Percentiles rank a stretch among this genome's conserved stretches.
Conservation (phyloP, 768 basidiomycete genomes). For the Sarcodon aspratus region DNA sequence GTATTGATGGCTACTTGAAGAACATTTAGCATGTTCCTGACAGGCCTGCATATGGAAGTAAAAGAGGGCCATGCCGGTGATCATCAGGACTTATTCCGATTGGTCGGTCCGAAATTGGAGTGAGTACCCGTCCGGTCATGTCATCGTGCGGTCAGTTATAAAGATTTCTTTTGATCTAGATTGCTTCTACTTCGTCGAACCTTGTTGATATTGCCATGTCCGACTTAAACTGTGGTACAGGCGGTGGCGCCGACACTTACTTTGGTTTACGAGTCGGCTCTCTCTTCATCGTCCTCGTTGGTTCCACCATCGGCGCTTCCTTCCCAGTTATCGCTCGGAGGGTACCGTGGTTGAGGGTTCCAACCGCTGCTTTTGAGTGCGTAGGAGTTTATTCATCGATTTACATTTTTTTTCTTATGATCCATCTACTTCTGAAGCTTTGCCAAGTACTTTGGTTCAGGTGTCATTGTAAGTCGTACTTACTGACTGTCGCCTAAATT, state of each 20-base stretch:
- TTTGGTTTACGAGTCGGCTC: constrained; percentile 54
- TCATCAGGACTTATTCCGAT: too few species aligned
- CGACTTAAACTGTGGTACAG: constrained; percentile 30
- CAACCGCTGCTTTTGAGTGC: constrained; percentile 58
- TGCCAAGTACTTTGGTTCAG: constrained; percentile 86
- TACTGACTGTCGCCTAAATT: background rate
- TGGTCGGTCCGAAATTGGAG: too few species aligned
- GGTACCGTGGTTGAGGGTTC: constrained; percentile 38
- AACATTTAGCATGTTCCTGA: too few species aligned
- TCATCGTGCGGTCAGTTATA: too few species aligned
- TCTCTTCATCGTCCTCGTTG: constrained; percentile 60
- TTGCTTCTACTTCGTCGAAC: too few species aligned
- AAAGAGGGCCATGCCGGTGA: too few species aligned
- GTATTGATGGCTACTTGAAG: too few species aligned
- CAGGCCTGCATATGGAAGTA: too few species aligned
- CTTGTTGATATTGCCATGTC: too few species aligned
- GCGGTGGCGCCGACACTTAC: constrained; percentile 38
- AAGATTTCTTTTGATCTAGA: too few species aligned
- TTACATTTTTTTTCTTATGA: background rate
- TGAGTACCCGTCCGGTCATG: too few species aligned
- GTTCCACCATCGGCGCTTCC: constrained; percentile 48
- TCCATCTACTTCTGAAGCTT: constrained; percentile 21
- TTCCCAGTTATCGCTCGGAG: constrained; percentile 60
- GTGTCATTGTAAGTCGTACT: constrained; percentile 56
- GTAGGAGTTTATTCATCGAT: constrained; percentile 12